A percentile compares a stretch with the other conserved stretches of the same genome.
These are phyloP conservation scores for Monosiga brevicollis DNA, from an alignment of 78 protist genomes.

Conservation along the genomic window DNA sequence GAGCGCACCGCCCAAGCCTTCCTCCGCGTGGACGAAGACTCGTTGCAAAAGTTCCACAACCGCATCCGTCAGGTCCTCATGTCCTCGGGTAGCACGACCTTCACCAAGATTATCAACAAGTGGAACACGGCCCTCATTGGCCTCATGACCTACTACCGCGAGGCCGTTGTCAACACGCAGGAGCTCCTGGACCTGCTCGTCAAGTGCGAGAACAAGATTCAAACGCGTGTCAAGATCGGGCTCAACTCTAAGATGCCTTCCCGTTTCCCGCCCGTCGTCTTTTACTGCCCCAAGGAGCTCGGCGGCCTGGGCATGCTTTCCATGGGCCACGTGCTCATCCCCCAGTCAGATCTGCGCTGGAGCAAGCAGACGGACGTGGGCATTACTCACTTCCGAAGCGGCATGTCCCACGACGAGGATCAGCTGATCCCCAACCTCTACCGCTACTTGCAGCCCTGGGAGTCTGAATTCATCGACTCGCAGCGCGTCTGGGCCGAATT, in stretches of 20 bases:
- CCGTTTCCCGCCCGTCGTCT: conserved; percentile 93
- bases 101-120: conserved; percentile 95
- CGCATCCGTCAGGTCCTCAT: conserved; percentile 92
- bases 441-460: conserved; percentile 98
- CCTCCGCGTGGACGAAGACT: conserved; percentile 82
- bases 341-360: conserved; percentile 94
- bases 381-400: conserved; percentile 95
- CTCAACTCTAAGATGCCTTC: conserved; percentile 99
- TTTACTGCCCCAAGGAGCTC: conserved; percentile 90
- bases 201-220: conserved; percentile 98
- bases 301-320: conserved; percentile 99
- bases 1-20: conserved; percentile 95
- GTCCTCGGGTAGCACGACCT: conserved; percentile 97
- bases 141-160: conserved; percentile 97
- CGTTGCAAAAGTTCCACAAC: conserved; percentile 83
- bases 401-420: conserved; percentile 96
- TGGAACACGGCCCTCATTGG: conserved; percentile 99
- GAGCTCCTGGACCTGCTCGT: conserved; percentile 97
- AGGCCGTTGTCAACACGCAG: conserved; percentile 67
- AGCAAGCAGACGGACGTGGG: conserved; percentile 89
- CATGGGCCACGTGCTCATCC: conserved; percentile 99
- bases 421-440: conserved; percentile 97
- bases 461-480: conserved; percentile 94
- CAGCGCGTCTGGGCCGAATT: conserved; percentile 98
- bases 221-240: conserved; percentile 99